A percentile compares a stretch with the other conserved stretches of the same genome.
Conservation (phyloP, 2,329 filamentous ascomycete genomes). For the Fusarium cyanostomum region DNA sequence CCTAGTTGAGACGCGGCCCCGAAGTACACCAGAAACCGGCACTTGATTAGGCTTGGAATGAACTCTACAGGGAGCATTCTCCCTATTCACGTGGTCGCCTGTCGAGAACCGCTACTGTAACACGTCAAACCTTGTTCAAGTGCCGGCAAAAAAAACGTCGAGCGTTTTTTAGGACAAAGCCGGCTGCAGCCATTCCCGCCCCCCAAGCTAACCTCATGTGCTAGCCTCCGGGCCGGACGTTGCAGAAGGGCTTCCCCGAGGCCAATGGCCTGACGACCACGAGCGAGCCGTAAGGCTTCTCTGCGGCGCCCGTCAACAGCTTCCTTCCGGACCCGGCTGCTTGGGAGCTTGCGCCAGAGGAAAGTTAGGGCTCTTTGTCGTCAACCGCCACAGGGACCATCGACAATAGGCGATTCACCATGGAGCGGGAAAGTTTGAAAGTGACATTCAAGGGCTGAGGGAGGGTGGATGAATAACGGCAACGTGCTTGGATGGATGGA, state of each 20-base stretch:
- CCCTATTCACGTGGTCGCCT: not conserved
- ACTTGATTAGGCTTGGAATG: not conserved
- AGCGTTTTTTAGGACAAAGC: not conserved
- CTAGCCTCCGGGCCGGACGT: not conserved
- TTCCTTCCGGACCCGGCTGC: too few relatives aligned
- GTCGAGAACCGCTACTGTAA: too few relatives aligned
- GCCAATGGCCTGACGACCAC: not conserved
- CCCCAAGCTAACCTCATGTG: not conserved
- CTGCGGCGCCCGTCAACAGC: too few relatives aligned
- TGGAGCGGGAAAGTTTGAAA: not conserved
- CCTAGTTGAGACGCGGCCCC: not conserved
- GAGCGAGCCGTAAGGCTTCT: too few relatives aligned
- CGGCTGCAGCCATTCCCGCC: slow-evolving; percentile 25
- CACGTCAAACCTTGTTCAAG: not conserved
- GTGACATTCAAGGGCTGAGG: not conserved
- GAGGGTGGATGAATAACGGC: not conserved
- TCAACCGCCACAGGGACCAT: not conserved
- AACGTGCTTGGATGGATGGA: not conserved
- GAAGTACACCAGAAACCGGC: not conserved
- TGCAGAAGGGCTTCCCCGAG: not conserved
- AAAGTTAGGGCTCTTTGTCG: not conserved
- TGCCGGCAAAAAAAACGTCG: not conserved
- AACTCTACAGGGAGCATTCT: too few relatives aligned
- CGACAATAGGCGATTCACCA: not conserved
- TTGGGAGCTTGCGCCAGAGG: too few relatives aligned